Conservation (phyloP, 345 rosid species). For the Hirschfeldia incana region DNA sequence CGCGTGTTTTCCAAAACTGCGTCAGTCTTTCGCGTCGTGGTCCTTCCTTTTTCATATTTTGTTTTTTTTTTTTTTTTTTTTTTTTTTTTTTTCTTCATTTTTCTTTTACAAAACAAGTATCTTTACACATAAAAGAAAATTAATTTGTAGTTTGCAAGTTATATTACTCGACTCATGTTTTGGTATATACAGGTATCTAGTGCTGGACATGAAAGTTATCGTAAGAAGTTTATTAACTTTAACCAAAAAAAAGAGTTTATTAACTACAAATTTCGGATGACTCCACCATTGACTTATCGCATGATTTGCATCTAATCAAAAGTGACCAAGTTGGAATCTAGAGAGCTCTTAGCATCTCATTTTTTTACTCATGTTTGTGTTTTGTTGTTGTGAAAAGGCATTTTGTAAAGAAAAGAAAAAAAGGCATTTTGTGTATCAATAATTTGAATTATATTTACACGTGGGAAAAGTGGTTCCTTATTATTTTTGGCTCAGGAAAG, state of each 20-base stretch:
- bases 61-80: neutral
- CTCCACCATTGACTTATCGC: neutral
- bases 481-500: neutral
- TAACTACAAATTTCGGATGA: neutral
- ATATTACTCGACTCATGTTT: too few species aligned
- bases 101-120: too few species aligned
- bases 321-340: neutral
- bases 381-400: neutral
- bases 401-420: neutral
- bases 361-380: neutral
- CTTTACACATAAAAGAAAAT: too few species aligned
- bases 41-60: neutral
- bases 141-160: too few species aligned
- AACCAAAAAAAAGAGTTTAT: neutral
- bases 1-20: conserved; percentile 38
- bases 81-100: neutral
- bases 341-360: neutral
- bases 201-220: neutral
- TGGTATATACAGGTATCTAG: too few species aligned
- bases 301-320: neutral
- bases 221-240: neutral
- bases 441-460: conserved; percentile 7
- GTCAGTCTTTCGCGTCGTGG: conserved; percentile 37
- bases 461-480: conserved; percentile 12
- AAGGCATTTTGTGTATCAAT: neutral